A percentile compares a stretch with the other conserved stretches of the same genome.
Conservation (phyloP, 2,329 filamentous ascomycete genomes). For the Colletotrichum camelliae region DNA sequence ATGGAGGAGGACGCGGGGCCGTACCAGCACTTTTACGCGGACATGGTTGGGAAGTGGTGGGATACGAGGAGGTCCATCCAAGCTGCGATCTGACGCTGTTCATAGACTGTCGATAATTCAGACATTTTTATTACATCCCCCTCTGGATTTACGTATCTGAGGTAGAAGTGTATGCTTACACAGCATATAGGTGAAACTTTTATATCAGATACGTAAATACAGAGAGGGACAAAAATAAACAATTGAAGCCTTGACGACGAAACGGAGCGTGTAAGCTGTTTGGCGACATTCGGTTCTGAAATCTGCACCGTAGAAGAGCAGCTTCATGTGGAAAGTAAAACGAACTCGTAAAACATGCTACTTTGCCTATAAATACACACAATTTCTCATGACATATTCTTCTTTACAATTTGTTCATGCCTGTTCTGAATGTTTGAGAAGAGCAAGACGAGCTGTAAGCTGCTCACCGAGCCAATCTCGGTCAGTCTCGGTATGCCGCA, state of each 20-base stretch:
- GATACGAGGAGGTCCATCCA: constrained; percentile 10
- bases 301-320: not conserved
- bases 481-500: rapidly evolving
- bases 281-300: rapidly evolving
- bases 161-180: rapidly evolving
- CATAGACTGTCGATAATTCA: not conserved
- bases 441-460: not conserved
- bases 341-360: rapidly evolving
- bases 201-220: rapidly evolving
- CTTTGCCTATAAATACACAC: no score
- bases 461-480: rapidly evolving
- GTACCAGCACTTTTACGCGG: constrained; percentile 22
- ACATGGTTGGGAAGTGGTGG: constrained; percentile 27
- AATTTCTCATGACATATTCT: no score
- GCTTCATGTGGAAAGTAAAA: rapidly evolving
- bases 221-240: not conserved
- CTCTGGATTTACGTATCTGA: not conserved
- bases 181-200: not conserved
- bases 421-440: not conserved
- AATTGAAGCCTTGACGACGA: no score
- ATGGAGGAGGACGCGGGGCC: constrained; percentile 2
- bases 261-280: not conserved
- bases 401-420: no score
- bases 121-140: not conserved
- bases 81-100: not conserved